Percentiles rank a stretch among this genome's conserved stretches.
Conservation (phyloP, 1,284 basidiomycete species). For the Apiotrichum domesticum region DNA sequence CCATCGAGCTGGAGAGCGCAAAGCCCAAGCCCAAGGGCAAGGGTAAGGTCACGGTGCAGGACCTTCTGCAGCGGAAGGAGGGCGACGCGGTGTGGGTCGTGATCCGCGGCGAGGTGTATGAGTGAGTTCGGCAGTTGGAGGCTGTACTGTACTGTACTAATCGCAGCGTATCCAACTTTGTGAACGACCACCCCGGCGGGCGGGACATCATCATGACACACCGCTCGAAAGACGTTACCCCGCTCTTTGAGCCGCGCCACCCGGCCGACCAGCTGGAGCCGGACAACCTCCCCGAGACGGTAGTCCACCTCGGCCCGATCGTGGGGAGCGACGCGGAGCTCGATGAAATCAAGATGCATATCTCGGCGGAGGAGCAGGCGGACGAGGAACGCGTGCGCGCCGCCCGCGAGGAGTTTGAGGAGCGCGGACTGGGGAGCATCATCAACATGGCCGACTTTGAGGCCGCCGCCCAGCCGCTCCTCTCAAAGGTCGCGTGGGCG, state of each 20-base stretch:
- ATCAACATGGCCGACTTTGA: slow-evolving; percentile 47
- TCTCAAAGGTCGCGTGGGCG: slow-evolving; percentile 66
- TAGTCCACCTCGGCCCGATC: slow-evolving; percentile 26
- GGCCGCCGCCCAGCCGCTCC: slow-evolving; percentile 55
- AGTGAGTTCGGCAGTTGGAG: slow-evolving; percentile 24
- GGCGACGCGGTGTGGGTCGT: slow-evolving; percentile 40
- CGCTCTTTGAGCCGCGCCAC: slow-evolving; percentile 41
- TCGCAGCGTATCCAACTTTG: slow-evolving; percentile 37
- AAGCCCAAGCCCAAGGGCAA: background rate
- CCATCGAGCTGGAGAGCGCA: slow-evolving; percentile 5
- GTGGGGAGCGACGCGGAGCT: slow-evolving; percentile 30
- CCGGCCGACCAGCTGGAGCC: slow-evolving; percentile 39
- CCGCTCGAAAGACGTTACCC: slow-evolving; percentile 38
- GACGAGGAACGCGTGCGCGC: slow-evolving; percentile 29
- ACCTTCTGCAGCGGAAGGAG: slow-evolving; percentile 30
- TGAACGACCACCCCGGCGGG: slow-evolving; percentile 44
- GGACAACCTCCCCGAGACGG: slow-evolving; percentile 34
- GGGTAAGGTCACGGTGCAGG: slow-evolving; percentile 19
- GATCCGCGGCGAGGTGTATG: slow-evolving; percentile 41
- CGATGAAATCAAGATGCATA: slow-evolving; percentile 28
- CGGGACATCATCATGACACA: slow-evolving; percentile 37
- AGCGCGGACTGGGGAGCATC: slow-evolving; percentile 34
- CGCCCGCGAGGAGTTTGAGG: slow-evolving; percentile 34
- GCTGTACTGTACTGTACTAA: background rate
- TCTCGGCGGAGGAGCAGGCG: slow-evolving; percentile 32